Percentiles rank a stretch among this genome's conserved stretches.
These are phyloP conservation scores for Neonectria neomacrospora DNA, from an alignment of 2,329 filamentous ascomycete genomes.

Conservation along the genomic window DNA sequence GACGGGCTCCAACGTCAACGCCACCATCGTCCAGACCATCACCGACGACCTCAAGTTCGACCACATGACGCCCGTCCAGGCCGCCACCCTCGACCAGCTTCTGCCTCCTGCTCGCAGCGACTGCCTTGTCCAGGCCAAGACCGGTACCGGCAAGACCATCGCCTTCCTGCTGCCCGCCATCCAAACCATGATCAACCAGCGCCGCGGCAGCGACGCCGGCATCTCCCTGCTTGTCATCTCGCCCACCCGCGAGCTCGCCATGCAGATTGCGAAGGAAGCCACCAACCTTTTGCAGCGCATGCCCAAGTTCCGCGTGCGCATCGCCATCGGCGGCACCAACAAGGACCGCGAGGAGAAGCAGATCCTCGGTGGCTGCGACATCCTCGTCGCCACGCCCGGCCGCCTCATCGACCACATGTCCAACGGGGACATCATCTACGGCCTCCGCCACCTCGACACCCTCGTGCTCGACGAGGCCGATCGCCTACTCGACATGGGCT, in stretches of 20 bases:
- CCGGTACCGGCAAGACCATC: conserved; percentile 87
- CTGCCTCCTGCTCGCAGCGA: conserved; percentile 58
- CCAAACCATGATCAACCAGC: conserved; percentile 73
- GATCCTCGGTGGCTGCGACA: conserved; percentile 78
- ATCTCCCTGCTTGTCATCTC: conserved; percentile 74
- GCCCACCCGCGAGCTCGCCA: conserved; percentile 76
- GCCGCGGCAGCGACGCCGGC: conserved; percentile 48
- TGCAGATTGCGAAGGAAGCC: conserved; percentile 78
- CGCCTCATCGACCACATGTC: conserved; percentile 82
- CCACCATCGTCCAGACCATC: conserved; percentile 59
- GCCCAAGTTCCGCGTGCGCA: conserved; percentile 78
- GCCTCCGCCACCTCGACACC: conserved; percentile 76
- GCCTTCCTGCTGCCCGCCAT: conserved; percentile 87
- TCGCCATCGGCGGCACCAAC: conserved; percentile 84
- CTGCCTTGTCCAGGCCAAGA: conserved; percentile 83
- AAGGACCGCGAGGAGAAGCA: conserved; percentile 77
- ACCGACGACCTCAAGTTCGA: conserved; percentile 61
- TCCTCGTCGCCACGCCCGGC: conserved; percentile 84
- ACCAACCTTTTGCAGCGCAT: conserved; percentile 75
- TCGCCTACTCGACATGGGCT: conserved; percentile 84
- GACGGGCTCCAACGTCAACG: conserved; percentile 54
- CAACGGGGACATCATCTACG: conserved; percentile 75
- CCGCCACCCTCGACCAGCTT: conserved; percentile 61
- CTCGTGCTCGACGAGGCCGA: conserved; percentile 88
- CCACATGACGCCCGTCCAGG: conserved; percentile 67